Evolutionary conservation across 1,284 basidiomycete genomes (phyloP).

Genomic region (Wallemia mellicola): DNA sequence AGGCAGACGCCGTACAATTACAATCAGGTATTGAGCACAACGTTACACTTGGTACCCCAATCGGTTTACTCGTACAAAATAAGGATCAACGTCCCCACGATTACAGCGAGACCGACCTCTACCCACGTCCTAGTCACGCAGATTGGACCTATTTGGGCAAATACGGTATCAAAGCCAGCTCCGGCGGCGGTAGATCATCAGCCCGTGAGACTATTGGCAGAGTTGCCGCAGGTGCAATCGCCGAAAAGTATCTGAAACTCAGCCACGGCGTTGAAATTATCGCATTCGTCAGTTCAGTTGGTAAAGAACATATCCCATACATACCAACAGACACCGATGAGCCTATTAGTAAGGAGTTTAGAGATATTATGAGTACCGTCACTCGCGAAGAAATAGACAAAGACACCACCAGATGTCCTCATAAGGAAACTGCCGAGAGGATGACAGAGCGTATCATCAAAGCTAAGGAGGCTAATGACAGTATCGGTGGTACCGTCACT

Average conservation of each 20-base stretch:
- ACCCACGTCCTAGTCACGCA: conserved; percentile 87
- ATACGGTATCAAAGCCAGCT: conserved; percentile 89
- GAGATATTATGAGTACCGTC: conserved; percentile 43
- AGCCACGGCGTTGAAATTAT: conserved; percentile 82
- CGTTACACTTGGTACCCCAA: conserved; percentile 87
- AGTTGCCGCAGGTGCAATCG: conserved; percentile 91
- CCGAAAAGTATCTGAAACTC: conserved; percentile 73
- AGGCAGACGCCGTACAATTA: conserved; percentile 78
- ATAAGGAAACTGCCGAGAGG: conserved; percentile 50
- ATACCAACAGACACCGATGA: conserved; percentile 28
- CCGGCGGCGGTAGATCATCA: conserved; percentile 74
- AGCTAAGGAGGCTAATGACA: conserved; percentile 70
- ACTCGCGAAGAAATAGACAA: conserved; percentile 70
- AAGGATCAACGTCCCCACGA: conserved; percentile 96
- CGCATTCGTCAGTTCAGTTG: conserved; percentile 85
- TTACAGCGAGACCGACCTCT: conserved; percentile 91
- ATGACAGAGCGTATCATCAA: conserved; percentile 89
- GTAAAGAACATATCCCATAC: conserved; percentile 47
- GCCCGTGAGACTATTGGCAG: conserved; percentile 92
- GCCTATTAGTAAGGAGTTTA: conserved; percentile 52
- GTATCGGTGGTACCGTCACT: conserved; percentile 87
- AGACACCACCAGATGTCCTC: conserved; percentile 67
- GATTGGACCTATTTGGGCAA: conserved; percentile 97
- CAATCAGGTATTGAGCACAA: conserved; percentile 85
- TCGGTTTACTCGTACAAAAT: conserved; percentile 81